Evolutionary conservation across 768 basidiomycete genomes (phyloP).

Genomic region (Pleurotus salmoneostramineus): DNA sequence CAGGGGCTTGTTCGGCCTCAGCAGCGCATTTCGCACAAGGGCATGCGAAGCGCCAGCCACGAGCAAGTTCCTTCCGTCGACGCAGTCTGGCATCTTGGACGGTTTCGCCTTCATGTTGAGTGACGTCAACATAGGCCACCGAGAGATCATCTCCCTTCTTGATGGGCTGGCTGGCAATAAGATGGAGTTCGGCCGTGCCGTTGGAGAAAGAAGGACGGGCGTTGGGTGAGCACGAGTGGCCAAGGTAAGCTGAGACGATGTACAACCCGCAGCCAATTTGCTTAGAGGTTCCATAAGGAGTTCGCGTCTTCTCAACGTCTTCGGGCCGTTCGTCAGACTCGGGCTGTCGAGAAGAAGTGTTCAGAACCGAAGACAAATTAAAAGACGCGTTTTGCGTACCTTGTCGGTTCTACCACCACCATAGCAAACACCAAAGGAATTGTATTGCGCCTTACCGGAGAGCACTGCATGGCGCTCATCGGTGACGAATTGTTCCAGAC

Average conservation of each 20-base stretch:
- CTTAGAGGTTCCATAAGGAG: constrained; percentile 67
- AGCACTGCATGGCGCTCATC: constrained; percentile 59
- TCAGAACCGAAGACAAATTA: background rate
- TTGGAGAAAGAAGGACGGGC: constrained; percentile 60
- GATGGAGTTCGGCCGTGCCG: constrained; percentile 66
- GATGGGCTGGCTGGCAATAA: constrained; percentile 63
- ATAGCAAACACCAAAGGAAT: constrained; percentile 70
- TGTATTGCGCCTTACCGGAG: constrained; percentile 72
- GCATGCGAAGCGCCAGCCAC: constrained; percentile 83
- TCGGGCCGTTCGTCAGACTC: constrained; percentile 53
- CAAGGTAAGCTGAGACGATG: constrained; percentile 69
- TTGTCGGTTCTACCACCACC: constrained; percentile 66
- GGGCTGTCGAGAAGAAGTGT: constrained; percentile 38
- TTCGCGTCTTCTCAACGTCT: constrained; percentile 70
- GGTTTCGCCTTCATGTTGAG: constrained; percentile 50
- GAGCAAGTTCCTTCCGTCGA: constrained; percentile 68
- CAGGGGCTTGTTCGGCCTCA: constrained; percentile 40
- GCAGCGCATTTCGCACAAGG: constrained; percentile 58
- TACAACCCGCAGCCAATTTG: constrained; percentile 80
- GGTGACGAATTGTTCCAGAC: constrained; percentile 66
- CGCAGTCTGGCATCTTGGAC: constrained; percentile 53
- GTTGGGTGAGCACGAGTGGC: constrained; percentile 73
- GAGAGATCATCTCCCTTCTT: constrained; percentile 76
- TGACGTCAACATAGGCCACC: constrained; percentile 72
- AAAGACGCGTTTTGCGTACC: constrained; percentile 32